A percentile compares a stretch with the other conserved stretches of the same genome.
Conservation (phyloP, 2,329 filamentous ascomycete genomes). For the Coniochaeta sp. region DNA sequence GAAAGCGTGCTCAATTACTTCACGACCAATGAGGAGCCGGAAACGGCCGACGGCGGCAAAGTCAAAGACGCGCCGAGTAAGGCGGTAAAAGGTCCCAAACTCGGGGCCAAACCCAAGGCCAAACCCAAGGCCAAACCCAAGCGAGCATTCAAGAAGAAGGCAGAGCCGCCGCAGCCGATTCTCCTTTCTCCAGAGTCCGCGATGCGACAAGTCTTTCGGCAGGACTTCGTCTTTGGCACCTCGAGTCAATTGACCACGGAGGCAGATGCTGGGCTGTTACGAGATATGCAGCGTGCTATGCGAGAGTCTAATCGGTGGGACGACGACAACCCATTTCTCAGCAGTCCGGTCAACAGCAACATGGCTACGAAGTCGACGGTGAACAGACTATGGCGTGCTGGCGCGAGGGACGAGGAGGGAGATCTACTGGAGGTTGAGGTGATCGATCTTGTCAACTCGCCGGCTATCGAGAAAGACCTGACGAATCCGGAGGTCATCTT, state of each 20-base stretch:
- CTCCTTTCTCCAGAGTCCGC: constrained; percentile 66
- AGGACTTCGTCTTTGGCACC: constrained; percentile 79
- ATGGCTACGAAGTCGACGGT: constrained; percentile 9
- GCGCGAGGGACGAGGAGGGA: constrained; percentile 59
- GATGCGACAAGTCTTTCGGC: constrained; percentile 55
- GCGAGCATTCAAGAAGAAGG: constrained; percentile 27
- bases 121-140: constrained; percentile 16
- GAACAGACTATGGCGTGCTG: constrained; percentile 62
- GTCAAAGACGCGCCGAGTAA: constrained; percentile 18
- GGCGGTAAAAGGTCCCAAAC: constrained; percentile 20
- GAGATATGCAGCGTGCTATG: constrained; percentile 56
- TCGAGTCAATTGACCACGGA: constrained; percentile 74
- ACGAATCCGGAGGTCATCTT: constrained; percentile 2
- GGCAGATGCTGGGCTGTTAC: constrained; percentile 60
- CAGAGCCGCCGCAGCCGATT: constrained; percentile 32
- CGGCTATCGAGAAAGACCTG: constrained; percentile 17
- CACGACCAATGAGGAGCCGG: constrained; percentile 23
- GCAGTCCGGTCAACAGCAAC: constrained; percentile 11
- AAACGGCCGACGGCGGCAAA: constrained; percentile 21
- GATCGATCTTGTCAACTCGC: constrained; percentile 48
- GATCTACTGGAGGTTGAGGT: constrained; percentile 56
- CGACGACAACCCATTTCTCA: constrained; percentile 31
- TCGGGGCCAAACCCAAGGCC: no score
- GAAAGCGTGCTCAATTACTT: constrained; percentile 42
- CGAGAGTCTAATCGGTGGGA: constrained; percentile 45